Evolutionary conservation across 768 basidiomycete species (phyloP).

Genomic region (Gelatoporia subvermispora): DNA sequence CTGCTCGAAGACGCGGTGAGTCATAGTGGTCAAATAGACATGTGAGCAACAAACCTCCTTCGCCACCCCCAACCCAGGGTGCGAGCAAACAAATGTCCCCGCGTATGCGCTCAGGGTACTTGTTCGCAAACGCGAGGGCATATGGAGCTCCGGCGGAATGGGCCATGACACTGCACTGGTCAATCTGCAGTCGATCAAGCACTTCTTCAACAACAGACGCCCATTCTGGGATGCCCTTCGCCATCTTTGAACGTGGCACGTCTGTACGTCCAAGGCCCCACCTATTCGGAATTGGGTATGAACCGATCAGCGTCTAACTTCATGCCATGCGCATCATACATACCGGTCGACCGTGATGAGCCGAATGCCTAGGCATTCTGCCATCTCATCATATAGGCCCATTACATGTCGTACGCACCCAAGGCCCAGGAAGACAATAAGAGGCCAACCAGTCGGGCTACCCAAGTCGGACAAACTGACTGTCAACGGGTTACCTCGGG

Average conservation of each 20-base stretch:
- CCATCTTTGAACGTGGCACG: slow-evolving; percentile 54
- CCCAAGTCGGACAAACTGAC: slow-evolving; percentile 96
- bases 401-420: slow-evolving; percentile 94
- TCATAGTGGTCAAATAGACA: background rate
- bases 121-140: slow-evolving; percentile 82
- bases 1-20: slow-evolving; percentile 30
- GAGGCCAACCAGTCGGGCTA: slow-evolving; percentile 75
- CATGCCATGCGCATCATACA: slow-evolving; percentile 15
- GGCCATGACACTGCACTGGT: slow-evolving; percentile 84
- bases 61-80: slow-evolving; percentile 93
- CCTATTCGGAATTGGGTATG: slow-evolving; percentile 32
- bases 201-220: slow-evolving; percentile 87
- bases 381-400: slow-evolving; percentile 96
- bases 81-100: slow-evolving; percentile 88
- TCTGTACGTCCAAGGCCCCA: slow-evolving; percentile 93
- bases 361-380: slow-evolving; percentile 76
- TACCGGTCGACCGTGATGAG: slow-evolving; percentile 93
- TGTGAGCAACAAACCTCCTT: slow-evolving; percentile 59
- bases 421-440: slow-evolving; percentile 88
- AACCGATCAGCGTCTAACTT: background rate
- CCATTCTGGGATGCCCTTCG: slow-evolving; percentile 87
- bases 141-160: slow-evolving; percentile 96
- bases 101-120: slow-evolving; percentile 64
- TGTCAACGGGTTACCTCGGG: slow-evolving; percentile 64
- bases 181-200: slow-evolving; percentile 72